Conservation (phyloP, 2,329 filamentous ascomycete genomes). For the Ilyonectria destructans region DNA sequence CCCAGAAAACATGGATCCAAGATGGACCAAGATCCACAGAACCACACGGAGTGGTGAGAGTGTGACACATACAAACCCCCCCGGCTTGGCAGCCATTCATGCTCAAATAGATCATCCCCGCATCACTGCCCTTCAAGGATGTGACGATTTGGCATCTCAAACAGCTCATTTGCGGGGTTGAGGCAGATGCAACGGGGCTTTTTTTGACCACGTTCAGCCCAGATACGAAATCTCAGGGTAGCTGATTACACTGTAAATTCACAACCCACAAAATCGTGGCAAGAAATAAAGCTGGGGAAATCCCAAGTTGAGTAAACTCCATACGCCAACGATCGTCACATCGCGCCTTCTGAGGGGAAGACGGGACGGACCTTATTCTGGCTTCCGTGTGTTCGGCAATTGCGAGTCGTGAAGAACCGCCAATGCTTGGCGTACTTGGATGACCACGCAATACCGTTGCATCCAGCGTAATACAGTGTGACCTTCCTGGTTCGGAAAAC, state of each 20-base stretch:
- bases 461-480: neutral
- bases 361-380: neutral
- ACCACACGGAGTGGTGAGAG: constrained; percentile 2
- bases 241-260: neutral
- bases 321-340: neutral
- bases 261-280: neutral
- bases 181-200: neutral
- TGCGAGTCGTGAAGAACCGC: neutral
- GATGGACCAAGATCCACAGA: constrained; percentile 11
- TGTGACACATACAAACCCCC: constrained; percentile 24
- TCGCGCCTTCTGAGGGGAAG: neutral
- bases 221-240: neutral
- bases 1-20: neutral
- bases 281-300: neutral
- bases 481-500: neutral
- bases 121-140: neutral
- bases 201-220: neutral
- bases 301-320: neutral
- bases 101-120: neutral
- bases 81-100: neutral
- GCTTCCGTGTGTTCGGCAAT: constrained; percentile 1
- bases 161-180: neutral
- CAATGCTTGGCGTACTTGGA: neutral
- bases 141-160: neutral
- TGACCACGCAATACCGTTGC: neutral